Conservation (phyloP, 768 basidiomycete species). For the Suillus subaureus region DNA sequence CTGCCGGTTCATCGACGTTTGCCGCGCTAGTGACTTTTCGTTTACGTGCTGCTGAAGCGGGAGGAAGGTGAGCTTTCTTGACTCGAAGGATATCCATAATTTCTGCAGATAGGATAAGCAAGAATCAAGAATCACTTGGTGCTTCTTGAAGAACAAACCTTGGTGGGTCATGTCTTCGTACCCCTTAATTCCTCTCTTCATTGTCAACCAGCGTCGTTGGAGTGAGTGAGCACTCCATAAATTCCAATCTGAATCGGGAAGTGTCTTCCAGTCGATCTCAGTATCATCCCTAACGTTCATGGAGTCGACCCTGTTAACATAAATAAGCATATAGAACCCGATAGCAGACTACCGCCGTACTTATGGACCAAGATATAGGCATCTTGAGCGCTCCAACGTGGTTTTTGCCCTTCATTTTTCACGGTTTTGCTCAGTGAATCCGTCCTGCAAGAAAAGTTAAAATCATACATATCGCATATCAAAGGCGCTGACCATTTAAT, state of each 20-base stretch:
- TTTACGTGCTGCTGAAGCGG: slow-evolving; percentile 38
- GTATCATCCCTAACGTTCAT: slow-evolving; percentile 76
- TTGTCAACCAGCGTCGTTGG: slow-evolving; percentile 78
- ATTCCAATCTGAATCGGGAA: slow-evolving; percentile 78
- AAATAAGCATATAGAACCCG: slow-evolving; percentile 9
- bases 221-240: slow-evolving; percentile 81
- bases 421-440: slow-evolving; percentile 72
- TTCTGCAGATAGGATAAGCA: slow-evolving; percentile 42
- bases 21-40: slow-evolving; percentile 57
- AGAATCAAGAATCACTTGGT: not conserved
- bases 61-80: slow-evolving; percentile 67
- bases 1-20: slow-evolving; percentile 41
- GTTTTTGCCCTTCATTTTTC: slow-evolving; percentile 70
- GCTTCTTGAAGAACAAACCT: slow-evolving; percentile 45
- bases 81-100: slow-evolving; percentile 79
- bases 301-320: slow-evolving; percentile 61
- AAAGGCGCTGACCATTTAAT: slow-evolving; percentile 70
- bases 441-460: slow-evolving; percentile 50
- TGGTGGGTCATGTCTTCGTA: slow-evolving; percentile 80
- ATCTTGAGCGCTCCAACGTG: slow-evolving; percentile 76
- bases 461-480: slow-evolving; percentile 3
- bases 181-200: slow-evolving; percentile 78
- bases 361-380: slow-evolving; percentile 82
- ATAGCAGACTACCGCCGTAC: slow-evolving; percentile 39
- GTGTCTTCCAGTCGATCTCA: slow-evolving; percentile 83